phyloP scores from a whole-genome alignment of 2,329 filamentous ascomycete species.

The Pseudocercospora ulei region DNA sequence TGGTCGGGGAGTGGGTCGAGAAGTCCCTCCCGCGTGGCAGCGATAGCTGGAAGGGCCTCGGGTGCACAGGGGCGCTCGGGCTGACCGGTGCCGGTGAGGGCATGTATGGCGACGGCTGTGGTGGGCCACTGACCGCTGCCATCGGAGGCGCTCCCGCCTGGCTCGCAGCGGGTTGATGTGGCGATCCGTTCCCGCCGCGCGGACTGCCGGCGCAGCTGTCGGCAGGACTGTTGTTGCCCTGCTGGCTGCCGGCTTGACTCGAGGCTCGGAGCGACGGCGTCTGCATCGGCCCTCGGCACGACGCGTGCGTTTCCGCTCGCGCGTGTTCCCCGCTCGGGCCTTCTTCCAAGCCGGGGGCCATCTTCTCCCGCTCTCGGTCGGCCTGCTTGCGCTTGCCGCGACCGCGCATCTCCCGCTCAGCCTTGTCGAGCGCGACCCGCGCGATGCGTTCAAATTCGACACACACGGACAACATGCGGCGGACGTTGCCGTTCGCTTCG shows the following conservation, averaged over 20 bases:
- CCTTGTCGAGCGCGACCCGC: conserved; percentile 78
- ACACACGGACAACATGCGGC: conserved; percentile 86
- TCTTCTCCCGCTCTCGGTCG: conserved; percentile 40
- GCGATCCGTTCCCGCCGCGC: conserved; percentile 16
- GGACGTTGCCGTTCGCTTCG: conserved; percentile 64
- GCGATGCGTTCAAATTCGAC: conserved; percentile 95
- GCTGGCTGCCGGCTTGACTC: conserved; percentile 23
- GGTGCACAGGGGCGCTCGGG: conserved; percentile 11
- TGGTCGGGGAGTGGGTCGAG: conserved; percentile 1
- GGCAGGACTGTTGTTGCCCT: conserved; percentile 25
- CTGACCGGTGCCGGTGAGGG: conserved; percentile 14
- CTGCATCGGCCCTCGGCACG: conserved; percentile 31
- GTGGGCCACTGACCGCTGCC: conserved; percentile 13
- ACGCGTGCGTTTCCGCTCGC: conserved; percentile 33
- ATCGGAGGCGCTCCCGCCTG: conserved; percentile 15
- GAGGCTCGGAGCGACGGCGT: conserved; percentile 30
- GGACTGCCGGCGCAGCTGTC: conserved; percentile 26
- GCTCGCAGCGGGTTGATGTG: conserved; percentile 19
- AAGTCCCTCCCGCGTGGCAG: conserved; percentile 17
- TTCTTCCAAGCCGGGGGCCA: conserved; percentile 28
- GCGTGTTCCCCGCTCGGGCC: conserved; percentile 33
- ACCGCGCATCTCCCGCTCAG: conserved; percentile 71
- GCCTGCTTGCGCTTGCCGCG: conserved; percentile 76
- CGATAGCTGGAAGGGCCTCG: conserved; percentile 8
- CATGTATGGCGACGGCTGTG: conserved; percentile 19